Evolutionary conservation across 257 asterid genomes (phyloP), one percentile per base, ranked within the genome.

Genomic region (Coffea eugenioides): DNA sequence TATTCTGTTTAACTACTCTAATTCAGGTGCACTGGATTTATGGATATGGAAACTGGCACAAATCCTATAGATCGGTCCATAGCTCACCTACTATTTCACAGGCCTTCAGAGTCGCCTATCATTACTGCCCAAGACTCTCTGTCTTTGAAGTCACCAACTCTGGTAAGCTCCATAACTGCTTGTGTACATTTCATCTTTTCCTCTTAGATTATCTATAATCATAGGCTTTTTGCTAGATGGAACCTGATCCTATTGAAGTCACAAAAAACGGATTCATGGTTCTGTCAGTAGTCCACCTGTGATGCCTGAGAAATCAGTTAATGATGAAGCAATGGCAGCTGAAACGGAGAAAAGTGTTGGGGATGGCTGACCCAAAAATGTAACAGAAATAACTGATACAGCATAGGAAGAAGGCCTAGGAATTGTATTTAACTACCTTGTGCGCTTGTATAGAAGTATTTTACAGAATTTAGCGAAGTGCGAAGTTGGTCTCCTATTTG

Each of bases 11-110:
- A 36, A 71, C 34, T 16, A 36, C 70, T 80, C 15, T 79, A 27
- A 69, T 84, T 54, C 83, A 88, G 92, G 86, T 88, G 83, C 82
- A 67, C 82, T 71, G 85, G 89, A 72, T 88, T 84, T 84, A 61
- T 91, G 88, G 94, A 85, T 74, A 88, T 92, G 56, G 98, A 94
- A 84, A 89, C 96, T 4, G 89, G 89, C 75, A 94, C 98, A 45
- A 92, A 94, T 84, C 96, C 97, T 43, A 88, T 92, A 81, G 98
- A 94, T 66, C 91, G 98, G 80, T 92, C 98, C 34, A 84, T 94
- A 43, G 98, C 98, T 2, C 98, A 94, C 81, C 80, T 94, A 74
- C 70, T 94, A 88, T 94, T 92, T 83, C 92, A 92, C 83, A 81
- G 92, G 87, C 90, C 96, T 72, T 81, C 90, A 34, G 92, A 88